Evolutionary conservation across 345 rosid genomes (phyloP), one percentile per base, ranked within the genome.

Genomic region (Crucihimalaya himalaica): DNA sequence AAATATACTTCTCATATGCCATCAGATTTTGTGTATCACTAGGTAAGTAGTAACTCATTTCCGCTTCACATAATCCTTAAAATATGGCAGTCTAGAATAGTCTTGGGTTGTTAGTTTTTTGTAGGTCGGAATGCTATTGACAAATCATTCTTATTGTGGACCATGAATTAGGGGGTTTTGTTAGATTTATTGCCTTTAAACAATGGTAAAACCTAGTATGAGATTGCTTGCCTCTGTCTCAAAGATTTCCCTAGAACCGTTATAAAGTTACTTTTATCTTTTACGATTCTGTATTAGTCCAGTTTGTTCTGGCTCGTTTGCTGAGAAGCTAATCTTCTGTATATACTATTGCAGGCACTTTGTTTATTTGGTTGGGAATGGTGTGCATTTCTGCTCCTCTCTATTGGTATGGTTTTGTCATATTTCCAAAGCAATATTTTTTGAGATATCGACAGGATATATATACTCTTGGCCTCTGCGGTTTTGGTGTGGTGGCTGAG

Each of bases 401-500:
- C 16, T 28, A 40, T 65, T 74, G 59, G 71, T 67, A 28, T 52
- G 62, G 69, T 51, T 75, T 47, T 28, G 48, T 68, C 50, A 60
- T 35, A 13, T 65, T 57, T 27, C 51, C 15, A 8, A 47, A 28
- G 60, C 4, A 66, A 8, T 4, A 29, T 40, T 5, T 37, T 37
- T 37, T 11, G 40, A 55, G 73, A 15, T 39, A 20, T 58, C 53
- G 59, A 64, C 57, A 59, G 58, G 39, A 35, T 35, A 35, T 34
- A 66, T 74, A 67, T 62, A 75, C 73, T 61, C 70, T 69, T 68
- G 69, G 73, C 79, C 55, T 39, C 79, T 51, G 63, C 73, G 73
- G 28, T 75, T 59, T 75, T 75, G 55, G 32, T 67, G 79, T 29
- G 56, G 73, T 60, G 79, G 68, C 63, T 31, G 21, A 68, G 68